Base-by-base conservation (phyloP, 2,329 filamentous ascomycete genomes). In the Ceratocystis diversiconidia region DNA sequence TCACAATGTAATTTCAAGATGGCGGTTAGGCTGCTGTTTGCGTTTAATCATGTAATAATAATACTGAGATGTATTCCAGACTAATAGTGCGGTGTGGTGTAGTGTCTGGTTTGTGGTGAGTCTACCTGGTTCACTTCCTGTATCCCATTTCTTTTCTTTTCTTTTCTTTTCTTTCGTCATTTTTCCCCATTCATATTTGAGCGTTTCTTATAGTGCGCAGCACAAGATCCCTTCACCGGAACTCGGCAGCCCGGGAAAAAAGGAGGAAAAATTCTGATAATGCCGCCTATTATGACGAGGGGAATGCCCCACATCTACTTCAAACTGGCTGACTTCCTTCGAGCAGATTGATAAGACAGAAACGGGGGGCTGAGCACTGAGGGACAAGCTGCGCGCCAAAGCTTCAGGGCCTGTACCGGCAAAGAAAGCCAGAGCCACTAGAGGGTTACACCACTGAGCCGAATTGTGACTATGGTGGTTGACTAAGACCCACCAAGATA, bases 311-410 rank as follows among this genome's bases (percentile, higher is more conserved):
- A 52, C 25, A 10, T 25, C 8, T 10, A 28, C 46, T 25, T 10
- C 46, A 19, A 19, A 50, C 19, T 52, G 48, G 17, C 48, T 63
- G 50, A 63, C 62, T 57, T 52, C 30, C 25, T 57, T 10, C 10
- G 48, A 19, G 30, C 32, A 63, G 62, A 63, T 63, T 63, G 62
- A 63, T 63, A 63, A 55, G 62, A 32, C 48, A 52, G 7, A 12
- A 28, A 15, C 55, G 5, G 22, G 50, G 15, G 55, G 6, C 32
- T 59, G 55, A 12, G 10, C 10, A 22, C 17, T 50, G 52, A n/a
- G 55, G 7, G 17, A 32, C 28, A 59, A 36, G 15, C 32, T 28
- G 32, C 25, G 22, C 30, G 25, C 30, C 55, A 30, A 59, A 32
- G 55, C 55, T 59, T 41, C 32, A 32, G 59, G 8, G 59, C 59